phyloP scores from a whole-genome alignment of 352 stramenopile genomes.

The Phytophthora colocasiae region DNA sequence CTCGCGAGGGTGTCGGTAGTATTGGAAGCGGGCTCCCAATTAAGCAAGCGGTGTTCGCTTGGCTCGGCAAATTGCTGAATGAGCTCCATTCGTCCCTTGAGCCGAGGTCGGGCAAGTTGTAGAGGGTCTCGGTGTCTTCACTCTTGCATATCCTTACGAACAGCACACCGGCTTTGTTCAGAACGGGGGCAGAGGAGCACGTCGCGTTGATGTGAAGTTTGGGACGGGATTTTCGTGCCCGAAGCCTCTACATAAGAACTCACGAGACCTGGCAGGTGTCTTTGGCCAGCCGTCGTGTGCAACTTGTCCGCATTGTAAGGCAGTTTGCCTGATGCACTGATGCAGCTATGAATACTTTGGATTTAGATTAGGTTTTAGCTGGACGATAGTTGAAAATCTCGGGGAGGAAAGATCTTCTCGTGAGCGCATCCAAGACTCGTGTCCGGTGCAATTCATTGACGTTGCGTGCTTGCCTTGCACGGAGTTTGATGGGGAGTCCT shows the following conservation, averaged over 20 bases:
- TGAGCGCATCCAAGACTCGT: slow-evolving; percentile 7
- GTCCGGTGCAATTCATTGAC: slow-evolving; percentile 18
- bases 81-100: slow-evolving; percentile 16
- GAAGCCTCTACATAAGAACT: slow-evolving; percentile 16
- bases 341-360: neutral
- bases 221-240: slow-evolving; percentile 14
- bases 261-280: slow-evolving; percentile 2
- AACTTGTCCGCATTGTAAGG: neutral
- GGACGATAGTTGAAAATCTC: slow-evolving; percentile 5
- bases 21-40: slow-evolving; percentile 38
- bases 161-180: slow-evolving; percentile 33
- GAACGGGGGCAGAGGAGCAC: slow-evolving; percentile 15
- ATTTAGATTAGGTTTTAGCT: neutral
- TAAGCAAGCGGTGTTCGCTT: slow-evolving; percentile 23
- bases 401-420: slow-evolving; percentile 15
- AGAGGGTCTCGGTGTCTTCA: slow-evolving; percentile 1
- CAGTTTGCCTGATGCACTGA: neutral
- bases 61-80: slow-evolving; percentile 44
- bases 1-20: slow-evolving; percentile 14
- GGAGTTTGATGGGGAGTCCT: slow-evolving; percentile 16
- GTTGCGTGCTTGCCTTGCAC: slow-evolving; percentile 15
- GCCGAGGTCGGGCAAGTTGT: neutral
- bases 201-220: slow-evolving; percentile 16
- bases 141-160: slow-evolving; percentile 14
- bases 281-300: slow-evolving; percentile 7